phyloP scores from a whole-genome alignment of 768 basidiomycete genomes.

The Boletus vermiculosoides region DNA sequence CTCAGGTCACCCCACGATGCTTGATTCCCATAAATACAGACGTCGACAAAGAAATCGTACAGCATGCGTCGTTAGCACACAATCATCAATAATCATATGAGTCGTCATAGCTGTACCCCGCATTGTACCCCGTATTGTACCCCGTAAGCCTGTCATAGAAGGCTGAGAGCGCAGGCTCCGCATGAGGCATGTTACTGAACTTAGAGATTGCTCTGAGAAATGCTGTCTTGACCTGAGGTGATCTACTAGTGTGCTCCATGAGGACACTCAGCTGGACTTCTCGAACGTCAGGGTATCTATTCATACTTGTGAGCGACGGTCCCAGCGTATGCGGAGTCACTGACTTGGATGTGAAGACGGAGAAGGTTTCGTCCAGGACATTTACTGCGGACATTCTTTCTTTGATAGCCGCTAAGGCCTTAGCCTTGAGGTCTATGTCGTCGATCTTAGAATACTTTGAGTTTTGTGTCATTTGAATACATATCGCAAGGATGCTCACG shows the following conservation, averaged over 20 bases:
- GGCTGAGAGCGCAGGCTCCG: slow-evolving; percentile 11
- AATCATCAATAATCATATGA: not conserved
- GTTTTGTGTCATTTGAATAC: not conserved
- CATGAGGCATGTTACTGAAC: slow-evolving; percentile 9
- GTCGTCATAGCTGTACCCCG: no score
- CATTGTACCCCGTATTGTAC: no score
- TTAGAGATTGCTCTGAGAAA: slow-evolving; percentile 10
- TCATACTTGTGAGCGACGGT: not conserved
- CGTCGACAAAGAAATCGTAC: not conserved
- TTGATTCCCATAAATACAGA: not conserved
- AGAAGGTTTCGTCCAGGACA: slow-evolving; percentile 27
- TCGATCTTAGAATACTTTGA: slow-evolving; percentile 8
- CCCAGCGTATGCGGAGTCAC: not conserved
- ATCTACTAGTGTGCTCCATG: not conserved
- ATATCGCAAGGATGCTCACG: slow-evolving; percentile 13
- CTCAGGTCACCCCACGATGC: not conserved
- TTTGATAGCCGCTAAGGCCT: slow-evolving; percentile 19
- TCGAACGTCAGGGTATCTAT: slow-evolving; percentile 20
- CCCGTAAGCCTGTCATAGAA: slow-evolving; percentile 14
- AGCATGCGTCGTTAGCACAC: not conserved
- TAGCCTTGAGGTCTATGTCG: slow-evolving; percentile 16
- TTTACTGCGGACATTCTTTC: slow-evolving; percentile 17
- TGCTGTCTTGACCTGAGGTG: slow-evolving; percentile 13
- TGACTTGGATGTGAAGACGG: slow-evolving; percentile 27
- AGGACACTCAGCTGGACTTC: slow-evolving; percentile 20